Percentiles rank a stretch among this genome's conserved stretches.
Evolutionary conservation across 345 rosid genomes (phyloP).

Genomic region (Eucalyptus pauciflora): DNA sequence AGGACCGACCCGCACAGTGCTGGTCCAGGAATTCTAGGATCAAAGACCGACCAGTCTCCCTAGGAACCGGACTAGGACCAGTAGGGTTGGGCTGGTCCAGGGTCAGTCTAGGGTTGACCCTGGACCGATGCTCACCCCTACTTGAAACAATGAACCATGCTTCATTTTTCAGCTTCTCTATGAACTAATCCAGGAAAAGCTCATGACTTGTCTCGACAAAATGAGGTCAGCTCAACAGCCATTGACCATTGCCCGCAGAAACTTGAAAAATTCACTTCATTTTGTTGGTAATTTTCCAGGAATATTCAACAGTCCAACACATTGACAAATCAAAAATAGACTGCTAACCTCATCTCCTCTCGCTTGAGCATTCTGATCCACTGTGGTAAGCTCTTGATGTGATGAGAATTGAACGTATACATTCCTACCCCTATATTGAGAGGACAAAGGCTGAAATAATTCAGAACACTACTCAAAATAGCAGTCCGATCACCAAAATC

Average conservation of each 20-base stretch:
- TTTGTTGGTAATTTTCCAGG: background rate
- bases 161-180: background rate
- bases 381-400: constrained; percentile 91
- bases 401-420: constrained; percentile 97
- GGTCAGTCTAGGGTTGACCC: too few relatives aligned
- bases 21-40: too few relatives aligned
- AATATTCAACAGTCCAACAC: background rate
- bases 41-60: too few relatives aligned
- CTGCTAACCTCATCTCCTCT: constrained; percentile 81
- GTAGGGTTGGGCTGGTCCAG: too few relatives aligned
- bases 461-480: background rate
- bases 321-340: background rate
- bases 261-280: background rate
- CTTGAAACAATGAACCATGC: background rate
- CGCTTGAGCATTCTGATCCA: constrained; percentile 88
- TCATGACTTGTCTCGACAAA: background rate
- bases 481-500: background rate
- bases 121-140: too few relatives aligned
- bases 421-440: constrained; percentile 74
- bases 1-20: too few relatives aligned
- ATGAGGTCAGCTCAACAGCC: background rate
- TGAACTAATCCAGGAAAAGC: background rate
- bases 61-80: too few relatives aligned
- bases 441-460: background rate
- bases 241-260: constrained; percentile 7